Base-by-base conservation (phyloP, 2,329 filamentous ascomycete species). In the Simplicillium sp. region DNA sequence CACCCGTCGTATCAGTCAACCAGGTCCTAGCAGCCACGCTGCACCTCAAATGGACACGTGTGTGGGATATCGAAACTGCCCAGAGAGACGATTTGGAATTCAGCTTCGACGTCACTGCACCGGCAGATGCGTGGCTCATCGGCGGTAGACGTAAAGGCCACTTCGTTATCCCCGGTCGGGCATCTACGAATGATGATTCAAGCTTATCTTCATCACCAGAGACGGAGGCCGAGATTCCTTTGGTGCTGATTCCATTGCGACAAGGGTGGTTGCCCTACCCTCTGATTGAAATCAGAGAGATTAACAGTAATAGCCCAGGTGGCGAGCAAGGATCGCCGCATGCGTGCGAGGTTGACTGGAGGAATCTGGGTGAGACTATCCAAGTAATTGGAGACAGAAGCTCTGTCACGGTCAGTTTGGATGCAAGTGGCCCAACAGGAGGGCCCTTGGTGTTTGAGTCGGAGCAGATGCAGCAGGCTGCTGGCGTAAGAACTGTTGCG, bases 191-290 rank as follows among this genome's bases (percentile, higher is more conserved):
- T 5, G 46, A 39, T 4, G 48, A 44, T 1, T 47, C 44, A 2
- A 45, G 43, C 3, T 38, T 43, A 4, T 55, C 55, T 11, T 50
- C 52, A 9, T 58, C 66, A 2, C 61, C 68, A 13, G 70, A 75
- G 46, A 71, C 67, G 1, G 71, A 77, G 50, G 68, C 71, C 2
- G 63, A 72, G 41, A 73, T 94, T 47, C 75, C 80, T 0, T 62
- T 97, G 7, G 68, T 94, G 40, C 67, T 97, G 9, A 78, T 97
- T 11, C 88, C 92, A 1, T 71, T 95, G 36, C 76, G 82, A 40
- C 71, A 87, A 20, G 90, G 92, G 1, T 79, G 79, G 55, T 62
- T 92, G n/a, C 71, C 87, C 1, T 77, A 88, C 20, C 92, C 92
- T 0, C 72, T 64, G 7, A 70, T 97, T 2, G 88, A 95, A 38